Evolutionary conservation across 306 rosid species (phyloP).

Genomic region (Comarum palustre): DNA sequence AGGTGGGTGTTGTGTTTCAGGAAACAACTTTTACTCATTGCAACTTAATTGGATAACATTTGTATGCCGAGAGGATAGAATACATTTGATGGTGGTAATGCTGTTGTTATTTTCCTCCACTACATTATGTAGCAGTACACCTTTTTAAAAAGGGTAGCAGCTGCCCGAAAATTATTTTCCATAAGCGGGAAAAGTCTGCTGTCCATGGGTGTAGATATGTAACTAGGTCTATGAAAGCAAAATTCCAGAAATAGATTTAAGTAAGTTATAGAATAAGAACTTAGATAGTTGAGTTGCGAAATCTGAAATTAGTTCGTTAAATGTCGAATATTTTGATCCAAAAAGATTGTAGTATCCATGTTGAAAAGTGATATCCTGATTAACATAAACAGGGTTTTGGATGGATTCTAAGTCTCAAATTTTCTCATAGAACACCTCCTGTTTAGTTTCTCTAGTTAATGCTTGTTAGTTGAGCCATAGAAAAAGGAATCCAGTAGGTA

Average conservation of each 20-base stretch:
- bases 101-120: background rate
- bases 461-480: background rate
- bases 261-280: background rate
- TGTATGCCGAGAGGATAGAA: background rate
- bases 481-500: background rate
- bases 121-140: background rate
- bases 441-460: background rate
- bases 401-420: background rate
- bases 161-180: background rate
- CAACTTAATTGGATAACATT: background rate
- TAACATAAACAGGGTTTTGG: background rate
- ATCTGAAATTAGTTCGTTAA: background rate
- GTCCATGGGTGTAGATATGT: background rate
- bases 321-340: background rate
- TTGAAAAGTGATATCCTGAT: background rate
- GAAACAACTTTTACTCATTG: background rate
- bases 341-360: background rate
- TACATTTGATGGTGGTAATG: background rate
- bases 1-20: background rate
- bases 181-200: background rate
- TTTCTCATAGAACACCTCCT: background rate
- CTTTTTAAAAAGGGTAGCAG: background rate
- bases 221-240: background rate
- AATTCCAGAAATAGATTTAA: background rate
- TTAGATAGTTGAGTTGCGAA: background rate